Base-by-base conservation (phyloP, 164 flowering plant species). In the Nymphaea colorata region DNA sequence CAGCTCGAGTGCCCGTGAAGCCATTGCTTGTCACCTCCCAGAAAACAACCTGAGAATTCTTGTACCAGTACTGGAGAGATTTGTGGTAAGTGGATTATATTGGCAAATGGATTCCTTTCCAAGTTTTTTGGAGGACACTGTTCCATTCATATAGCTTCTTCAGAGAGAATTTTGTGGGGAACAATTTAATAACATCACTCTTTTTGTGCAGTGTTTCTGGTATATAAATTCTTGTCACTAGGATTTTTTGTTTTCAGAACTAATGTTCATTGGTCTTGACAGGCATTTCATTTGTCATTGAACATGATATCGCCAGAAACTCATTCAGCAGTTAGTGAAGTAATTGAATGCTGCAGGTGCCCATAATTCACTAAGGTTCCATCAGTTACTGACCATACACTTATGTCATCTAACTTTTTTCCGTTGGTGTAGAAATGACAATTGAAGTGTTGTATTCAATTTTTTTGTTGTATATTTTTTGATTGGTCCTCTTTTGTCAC, bases 291-390 rank as follows among this genome's bases (percentile, higher is more conserved):
- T 81, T 66, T 88, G 83, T 73, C 93, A 3, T 68, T 94, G 66
- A 82, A 94, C 82, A 87, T 94, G 97, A 89, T 94, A 25, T 83
- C 97, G 3, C 88, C 91, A 4, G 98, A 94, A 75, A 91, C 97
- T 3, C 95, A 89, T 68, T 73, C 67, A 67, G 82, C 84, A 6
- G 97, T 94, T 51, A 86, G 76, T 44, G 91, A 94, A 86, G 96
- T 94, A 42, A 94, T 94, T 41, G 98, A 91, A 76, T 91, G 96
- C 43, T 89, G 94, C 71, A 80, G 87, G 67, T 69, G 82, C 59
- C 75, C 71, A 18, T 89, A 67, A 45, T 61, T 16, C 17, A n/a
- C 57, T 8, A 51, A 15, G 8, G 12, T 5, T 51, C 57, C 57
- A 5, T 51, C 14, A 51, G 57, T 51, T 51, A 25, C 36, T 25